phyloP scores from a whole-genome alignment of 2,329 filamentous ascomycete genomes.

The Epichloe sibirici region DNA sequence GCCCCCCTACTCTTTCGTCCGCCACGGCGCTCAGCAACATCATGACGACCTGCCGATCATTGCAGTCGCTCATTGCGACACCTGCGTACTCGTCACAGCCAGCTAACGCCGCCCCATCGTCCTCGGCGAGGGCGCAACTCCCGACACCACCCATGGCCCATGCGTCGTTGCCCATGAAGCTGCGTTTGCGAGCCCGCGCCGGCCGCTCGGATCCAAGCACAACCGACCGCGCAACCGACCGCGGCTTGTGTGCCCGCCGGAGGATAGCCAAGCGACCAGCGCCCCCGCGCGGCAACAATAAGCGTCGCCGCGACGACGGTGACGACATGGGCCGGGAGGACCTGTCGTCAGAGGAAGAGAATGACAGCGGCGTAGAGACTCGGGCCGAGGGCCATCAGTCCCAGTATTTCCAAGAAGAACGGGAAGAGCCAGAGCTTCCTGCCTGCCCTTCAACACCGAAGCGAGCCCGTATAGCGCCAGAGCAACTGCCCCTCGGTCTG shows the following conservation, averaged over 20 bases:
- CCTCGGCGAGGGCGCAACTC: constrained; percentile 22
- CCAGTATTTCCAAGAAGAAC: not conserved
- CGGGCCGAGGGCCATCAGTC: constrained; percentile 7
- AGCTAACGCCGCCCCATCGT: constrained; percentile 19
- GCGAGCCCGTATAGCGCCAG: constrained; percentile 47
- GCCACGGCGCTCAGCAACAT: constrained; percentile 40
- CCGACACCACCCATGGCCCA: constrained; percentile 45
- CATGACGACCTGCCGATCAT: constrained; percentile 46
- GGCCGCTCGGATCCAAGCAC: constrained; percentile 10
- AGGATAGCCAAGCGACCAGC: constrained; percentile 40
- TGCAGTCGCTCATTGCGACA: constrained; percentile 44
- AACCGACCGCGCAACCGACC: constrained; percentile 17
- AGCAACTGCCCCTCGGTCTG: constrained; percentile 46
- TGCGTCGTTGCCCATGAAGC: constrained; percentile 38
- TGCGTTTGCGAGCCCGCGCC: constrained; percentile 40
- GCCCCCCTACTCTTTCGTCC: constrained; percentile 35
- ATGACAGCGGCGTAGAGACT: constrained; percentile 27
- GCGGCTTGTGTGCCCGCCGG: constrained; percentile 25
- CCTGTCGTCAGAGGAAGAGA: constrained; percentile 15
- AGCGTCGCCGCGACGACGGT: constrained; percentile 36
- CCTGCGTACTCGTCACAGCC: constrained; percentile 15
- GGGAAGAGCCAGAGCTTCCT: not conserved
- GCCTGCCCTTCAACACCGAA: constrained; percentile 42
- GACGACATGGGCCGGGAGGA: constrained; percentile 34
- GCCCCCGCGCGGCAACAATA: constrained; percentile 36